Conservation (phyloP, 2,329 filamentous ascomycete genomes). For the Cladosporium phlei region DNA sequence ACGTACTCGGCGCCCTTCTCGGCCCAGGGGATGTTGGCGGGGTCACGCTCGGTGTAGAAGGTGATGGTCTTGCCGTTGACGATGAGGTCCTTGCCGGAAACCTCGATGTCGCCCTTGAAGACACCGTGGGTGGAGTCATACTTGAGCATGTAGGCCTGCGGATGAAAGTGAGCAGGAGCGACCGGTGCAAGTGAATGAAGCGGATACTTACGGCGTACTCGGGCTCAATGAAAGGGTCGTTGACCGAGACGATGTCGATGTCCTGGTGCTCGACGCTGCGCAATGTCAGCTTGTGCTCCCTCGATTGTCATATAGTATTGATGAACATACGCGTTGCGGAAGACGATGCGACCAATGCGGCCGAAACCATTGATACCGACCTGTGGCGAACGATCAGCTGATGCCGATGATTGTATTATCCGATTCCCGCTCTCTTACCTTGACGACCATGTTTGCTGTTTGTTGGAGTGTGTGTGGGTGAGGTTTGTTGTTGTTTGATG, state of each 20-base stretch:
- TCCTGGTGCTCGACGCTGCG: constrained; percentile 73
- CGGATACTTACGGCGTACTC: constrained; percentile 81
- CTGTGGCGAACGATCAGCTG: constrained; percentile 49
- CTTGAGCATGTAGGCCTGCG: constrained; percentile 97
- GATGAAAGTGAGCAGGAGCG: not conserved
- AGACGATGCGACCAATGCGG: constrained; percentile 97
- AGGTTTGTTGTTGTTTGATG: constrained; percentile 11
- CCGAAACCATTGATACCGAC: constrained; percentile 99
- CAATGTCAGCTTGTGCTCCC: constrained; percentile 16
- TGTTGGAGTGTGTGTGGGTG: constrained; percentile 15
- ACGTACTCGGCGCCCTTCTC: constrained; percentile 87
- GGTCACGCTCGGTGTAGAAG: constrained; percentile 93
- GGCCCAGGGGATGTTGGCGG: constrained; percentile 81
- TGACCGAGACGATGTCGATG: constrained; percentile 91
- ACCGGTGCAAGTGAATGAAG: not conserved
- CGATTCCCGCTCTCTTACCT: constrained; percentile 31
- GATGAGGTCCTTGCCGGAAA: constrained; percentile 66
- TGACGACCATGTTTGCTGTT: constrained; percentile 41
- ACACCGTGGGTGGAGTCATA: constrained; percentile 95
- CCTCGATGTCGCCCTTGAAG: constrained; percentile 88
- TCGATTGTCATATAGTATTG: not conserved
- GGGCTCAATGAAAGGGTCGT: constrained; percentile 98
- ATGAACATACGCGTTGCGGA: constrained; percentile 80
- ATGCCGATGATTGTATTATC: constrained; percentile 12
- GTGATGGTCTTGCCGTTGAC: constrained; percentile 93